Conservation (phyloP, 2,329 filamentous ascomycete species). For the Tympanopsis confertula region DNA sequence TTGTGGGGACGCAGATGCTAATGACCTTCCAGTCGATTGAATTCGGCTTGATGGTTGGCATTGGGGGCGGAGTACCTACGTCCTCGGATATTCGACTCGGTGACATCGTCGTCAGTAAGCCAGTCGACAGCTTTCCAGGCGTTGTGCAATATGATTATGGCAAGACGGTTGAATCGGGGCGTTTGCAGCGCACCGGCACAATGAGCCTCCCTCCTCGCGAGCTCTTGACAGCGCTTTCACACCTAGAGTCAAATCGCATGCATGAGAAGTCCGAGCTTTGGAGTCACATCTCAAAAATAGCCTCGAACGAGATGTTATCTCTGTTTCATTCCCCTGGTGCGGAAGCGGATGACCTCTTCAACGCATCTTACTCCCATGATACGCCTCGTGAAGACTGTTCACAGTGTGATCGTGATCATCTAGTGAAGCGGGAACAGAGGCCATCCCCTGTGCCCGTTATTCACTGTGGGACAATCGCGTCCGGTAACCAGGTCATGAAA, state of each 20-base stretch:
- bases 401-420: background rate
- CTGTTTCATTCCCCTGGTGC: background rate
- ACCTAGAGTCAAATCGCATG: conserved; percentile 1
- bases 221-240: conserved; percentile 1
- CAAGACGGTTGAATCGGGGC: conserved; percentile 2
- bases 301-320: background rate
- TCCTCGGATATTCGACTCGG: background rate
- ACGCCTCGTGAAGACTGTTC: background rate
- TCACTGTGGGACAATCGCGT: conserved; percentile 5
- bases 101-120: conserved; percentile 1
- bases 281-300: background rate
- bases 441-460: background rate
- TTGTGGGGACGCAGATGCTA: conserved; percentile 7
- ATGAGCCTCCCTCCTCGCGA: conserved; percentile 2
- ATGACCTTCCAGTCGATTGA: conserved; percentile 6
- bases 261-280: background rate
- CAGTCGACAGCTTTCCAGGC: conserved; percentile 1
- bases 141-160: conserved; percentile 6
- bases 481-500: conserved; percentile 5
- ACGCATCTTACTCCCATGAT: background rate
- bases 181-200: conserved; percentile 1
- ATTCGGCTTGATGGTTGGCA: conserved; percentile 8
- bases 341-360: background rate
- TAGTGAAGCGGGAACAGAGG: background rate
- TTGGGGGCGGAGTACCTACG: conserved; percentile 6